Conservation (phyloP, 1,139 yeast genomes). For the Blastobotrys aristatus region DNA sequence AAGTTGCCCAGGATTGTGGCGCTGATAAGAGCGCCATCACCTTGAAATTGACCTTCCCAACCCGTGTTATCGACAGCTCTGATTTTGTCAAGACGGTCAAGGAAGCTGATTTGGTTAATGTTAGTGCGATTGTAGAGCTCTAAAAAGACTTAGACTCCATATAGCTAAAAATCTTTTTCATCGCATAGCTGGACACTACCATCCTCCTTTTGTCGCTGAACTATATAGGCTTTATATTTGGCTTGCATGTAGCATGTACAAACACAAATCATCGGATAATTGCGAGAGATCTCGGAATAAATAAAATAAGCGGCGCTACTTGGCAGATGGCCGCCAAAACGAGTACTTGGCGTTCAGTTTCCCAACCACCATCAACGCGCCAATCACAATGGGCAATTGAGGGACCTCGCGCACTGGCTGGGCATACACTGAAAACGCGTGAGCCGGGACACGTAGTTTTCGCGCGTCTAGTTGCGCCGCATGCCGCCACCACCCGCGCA, state of each 20-base stretch:
- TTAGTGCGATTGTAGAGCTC: slow-evolving; percentile 25
- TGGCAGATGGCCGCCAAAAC: background rate
- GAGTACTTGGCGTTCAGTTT: background rate
- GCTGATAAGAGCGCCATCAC: slow-evolving; percentile 20
- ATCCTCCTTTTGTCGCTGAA: no score
- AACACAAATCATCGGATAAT: no score
- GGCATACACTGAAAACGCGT: background rate
- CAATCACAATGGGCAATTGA: background rate
- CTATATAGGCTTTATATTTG: no score
- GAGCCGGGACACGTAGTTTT: background rate
- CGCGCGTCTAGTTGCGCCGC: background rate
- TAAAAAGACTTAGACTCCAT: background rate
- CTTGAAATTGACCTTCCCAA: slow-evolving; percentile 35
- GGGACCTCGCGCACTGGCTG: background rate
- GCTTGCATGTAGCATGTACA: no score
- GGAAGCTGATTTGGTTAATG: slow-evolving; percentile 31
- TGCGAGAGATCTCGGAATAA: no score
- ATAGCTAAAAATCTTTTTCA: no score
- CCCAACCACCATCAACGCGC: background rate
- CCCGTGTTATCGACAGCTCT: slow-evolving; percentile 22
- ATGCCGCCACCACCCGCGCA: background rate
- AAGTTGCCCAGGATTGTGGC: slow-evolving; percentile 25
- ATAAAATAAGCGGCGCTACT: no score
- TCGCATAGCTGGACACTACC: no score
- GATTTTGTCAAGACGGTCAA: slow-evolving; percentile 28